phyloP scores from a whole-genome alignment of 805 yeast species.

The Priceomyces castillae region DNA sequence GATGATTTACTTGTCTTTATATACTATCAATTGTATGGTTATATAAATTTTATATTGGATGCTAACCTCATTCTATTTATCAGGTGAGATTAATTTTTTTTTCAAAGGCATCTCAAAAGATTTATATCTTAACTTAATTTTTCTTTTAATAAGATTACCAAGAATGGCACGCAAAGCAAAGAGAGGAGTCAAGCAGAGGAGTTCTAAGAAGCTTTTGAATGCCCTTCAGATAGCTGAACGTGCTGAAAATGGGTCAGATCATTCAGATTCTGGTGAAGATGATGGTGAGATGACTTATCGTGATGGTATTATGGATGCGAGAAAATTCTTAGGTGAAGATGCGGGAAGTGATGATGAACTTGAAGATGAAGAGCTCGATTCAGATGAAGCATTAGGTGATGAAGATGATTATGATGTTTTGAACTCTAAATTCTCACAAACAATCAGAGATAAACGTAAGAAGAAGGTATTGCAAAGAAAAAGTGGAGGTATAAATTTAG shows the following conservation, averaged over 20 bases:
- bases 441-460: slow-evolving; percentile 56
- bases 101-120: slow-evolving; percentile 1
- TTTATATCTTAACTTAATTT: not conserved
- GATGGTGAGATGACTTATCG: slow-evolving; percentile 26
- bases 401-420: slow-evolving; percentile 67
- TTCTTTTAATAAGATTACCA: not conserved
- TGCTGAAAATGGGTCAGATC: slow-evolving; percentile 25
- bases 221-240: slow-evolving; percentile 47
- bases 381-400: slow-evolving; percentile 87
- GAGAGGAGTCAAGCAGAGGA: slow-evolving; percentile 28
- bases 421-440: slow-evolving; percentile 66
- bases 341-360: slow-evolving; percentile 28
- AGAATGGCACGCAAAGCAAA: slow-evolving; percentile 19
- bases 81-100: not conserved
- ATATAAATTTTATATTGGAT: too few relatives aligned
- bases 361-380: slow-evolving; percentile 68
- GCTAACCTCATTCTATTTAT: too few relatives aligned
- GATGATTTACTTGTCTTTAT: too few relatives aligned
- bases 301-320: slow-evolving; percentile 43
- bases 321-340: slow-evolving; percentile 31
- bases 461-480: slow-evolving; percentile 28
- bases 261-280: slow-evolving; percentile 16
- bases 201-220: slow-evolving; percentile 36
- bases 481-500: slow-evolving; percentile 36
- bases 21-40: too few relatives aligned